These are phyloP conservation scores for Penicillium palitans DNA, from an alignment of 2,329 filamentous ascomycete species.

Conservation along the genomic window DNA sequence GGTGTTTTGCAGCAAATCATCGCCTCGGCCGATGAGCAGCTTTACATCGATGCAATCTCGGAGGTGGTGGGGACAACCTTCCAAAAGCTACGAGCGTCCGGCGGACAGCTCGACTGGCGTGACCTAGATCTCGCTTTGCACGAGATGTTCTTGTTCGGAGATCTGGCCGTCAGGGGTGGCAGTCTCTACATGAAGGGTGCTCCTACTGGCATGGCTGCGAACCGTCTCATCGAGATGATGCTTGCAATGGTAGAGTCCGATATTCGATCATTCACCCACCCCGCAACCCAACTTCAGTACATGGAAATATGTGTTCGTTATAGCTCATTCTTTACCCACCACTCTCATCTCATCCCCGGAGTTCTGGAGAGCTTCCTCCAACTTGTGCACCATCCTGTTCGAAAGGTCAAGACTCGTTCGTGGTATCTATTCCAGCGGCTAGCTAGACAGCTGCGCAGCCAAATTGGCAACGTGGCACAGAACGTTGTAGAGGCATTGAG, in stretches of 20 bases:
- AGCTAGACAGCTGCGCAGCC: constrained; percentile 79
- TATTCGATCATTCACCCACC: constrained; percentile 81
- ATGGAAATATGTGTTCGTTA: constrained; percentile 99
- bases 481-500: constrained; percentile 87
- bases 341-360: constrained; percentile 76
- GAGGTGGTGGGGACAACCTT: constrained; percentile 87
- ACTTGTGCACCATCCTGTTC: constrained; percentile 82
- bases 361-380: constrained; percentile 90
- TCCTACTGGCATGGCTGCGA: constrained; percentile 74
- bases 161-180: constrained; percentile 84
- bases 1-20: constrained; percentile 91
- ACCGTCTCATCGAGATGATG: constrained; percentile 89
- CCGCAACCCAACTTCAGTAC: constrained; percentile 89
- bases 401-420: constrained; percentile 82
- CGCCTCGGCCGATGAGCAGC: constrained; percentile 79
- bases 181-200: constrained; percentile 84
- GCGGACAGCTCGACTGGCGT: constrained; percentile 81
- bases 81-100: constrained; percentile 71
- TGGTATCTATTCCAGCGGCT: constrained; percentile 97
- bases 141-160: constrained; percentile 94
- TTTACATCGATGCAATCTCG: constrained; percentile 87
- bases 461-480: constrained; percentile 86
- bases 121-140: constrained; percentile 91
- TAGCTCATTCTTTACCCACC: constrained; percentile 84
- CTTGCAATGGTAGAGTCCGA: constrained; percentile 90